A percentile compares a stretch with the other conserved stretches of the same genome.
Evolutionary conservation across 345 rosid genomes (phyloP).

Genomic region (Melaleuca quinquenervia): DNA sequence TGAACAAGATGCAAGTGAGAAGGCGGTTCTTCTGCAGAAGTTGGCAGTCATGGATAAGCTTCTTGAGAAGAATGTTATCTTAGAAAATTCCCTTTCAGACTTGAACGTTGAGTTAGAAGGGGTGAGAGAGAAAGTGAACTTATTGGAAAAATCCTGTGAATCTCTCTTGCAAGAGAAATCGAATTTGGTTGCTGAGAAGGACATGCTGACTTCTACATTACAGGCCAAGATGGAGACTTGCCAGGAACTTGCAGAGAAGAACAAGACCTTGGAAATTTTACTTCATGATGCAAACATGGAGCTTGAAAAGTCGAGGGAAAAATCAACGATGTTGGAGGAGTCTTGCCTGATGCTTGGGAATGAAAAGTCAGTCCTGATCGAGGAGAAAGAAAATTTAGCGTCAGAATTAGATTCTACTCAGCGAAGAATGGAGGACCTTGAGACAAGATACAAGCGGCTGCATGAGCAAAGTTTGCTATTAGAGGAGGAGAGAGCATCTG

Average conservation of each 20-base stretch:
- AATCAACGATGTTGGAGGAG: slow-evolving; percentile 50
- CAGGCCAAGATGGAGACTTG: slow-evolving; percentile 36
- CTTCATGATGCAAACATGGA: slow-evolving; percentile 65
- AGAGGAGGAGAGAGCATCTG: slow-evolving; percentile 50
- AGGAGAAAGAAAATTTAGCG: slow-evolving; percentile 40
- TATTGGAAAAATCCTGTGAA: slow-evolving; percentile 55
- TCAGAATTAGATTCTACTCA: slow-evolving; percentile 39
- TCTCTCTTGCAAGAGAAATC: slow-evolving; percentile 56
- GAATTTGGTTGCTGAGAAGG: slow-evolving; percentile 52
- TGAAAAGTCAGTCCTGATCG: slow-evolving; percentile 46
- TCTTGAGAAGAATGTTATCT: slow-evolving; percentile 55
- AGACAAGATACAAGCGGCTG: slow-evolving; percentile 36
- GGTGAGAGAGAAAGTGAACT: slow-evolving; percentile 49
- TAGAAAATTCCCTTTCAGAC: slow-evolving; percentile 87
- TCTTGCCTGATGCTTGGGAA: slow-evolving; percentile 44
- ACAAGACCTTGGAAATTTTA: slow-evolving; percentile 58
- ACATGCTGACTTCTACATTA: slow-evolving; percentile 40
- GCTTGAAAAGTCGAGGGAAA: slow-evolving; percentile 48
- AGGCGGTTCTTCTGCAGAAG: slow-evolving; percentile 47
- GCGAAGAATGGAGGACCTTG: slow-evolving; percentile 42
- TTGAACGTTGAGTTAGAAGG: slow-evolving; percentile 77
- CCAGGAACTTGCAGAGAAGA: slow-evolving; percentile 52
- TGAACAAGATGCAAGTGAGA: slow-evolving; percentile 50
- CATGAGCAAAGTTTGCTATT: slow-evolving; percentile 29
- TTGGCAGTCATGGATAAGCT: slow-evolving; percentile 71